Percentiles rank a stretch among this genome's conserved stretches.
Evolutionary conservation across 1,139 yeast genomes (phyloP).

Genomic region (Pichiaceae sp.): DNA sequence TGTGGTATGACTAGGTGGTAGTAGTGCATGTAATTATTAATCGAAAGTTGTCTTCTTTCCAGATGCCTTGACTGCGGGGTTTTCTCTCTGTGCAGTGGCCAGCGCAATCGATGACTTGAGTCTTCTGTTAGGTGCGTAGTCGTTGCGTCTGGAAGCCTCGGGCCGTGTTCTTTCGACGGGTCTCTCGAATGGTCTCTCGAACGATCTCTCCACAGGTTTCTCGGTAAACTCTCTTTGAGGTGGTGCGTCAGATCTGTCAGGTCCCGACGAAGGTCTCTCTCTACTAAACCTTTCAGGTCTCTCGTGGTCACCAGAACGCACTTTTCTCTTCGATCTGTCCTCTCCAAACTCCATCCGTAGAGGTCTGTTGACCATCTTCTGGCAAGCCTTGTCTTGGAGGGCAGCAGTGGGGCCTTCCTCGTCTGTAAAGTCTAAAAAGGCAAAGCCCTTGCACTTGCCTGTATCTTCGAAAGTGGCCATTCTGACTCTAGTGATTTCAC

Average conservation of each 20-base stretch:
- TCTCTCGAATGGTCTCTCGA: neutral
- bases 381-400: conserved; percentile 61
- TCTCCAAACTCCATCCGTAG: conserved; percentile 90
- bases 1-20: conserved; percentile 74
- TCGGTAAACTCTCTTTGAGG: neutral
- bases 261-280: neutral
- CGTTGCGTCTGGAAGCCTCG: conserved; percentile 3
- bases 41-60: conserved; percentile 76
- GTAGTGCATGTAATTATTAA: neutral
- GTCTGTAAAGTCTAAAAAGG: conserved; percentile 79
- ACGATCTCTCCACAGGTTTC: conserved; percentile 1
- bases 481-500: conserved; percentile 72
- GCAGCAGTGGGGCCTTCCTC: conserved; percentile 81
- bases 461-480: conserved; percentile 97
- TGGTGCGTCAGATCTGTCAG: neutral
- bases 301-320: conserved; percentile 6
- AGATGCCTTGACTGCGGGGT: conserved; percentile 81
- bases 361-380: conserved; percentile 62
- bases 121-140: conserved; percentile 31
- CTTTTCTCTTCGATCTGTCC: conserved; percentile 75
- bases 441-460: conserved; percentile 96
- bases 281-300: conserved; percentile 1
- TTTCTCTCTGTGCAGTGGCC: conserved; percentile 83
- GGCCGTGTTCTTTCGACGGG: conserved; percentile 5
- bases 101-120: conserved; percentile 79